Evolutionary conservation across 495 filamentous ascomycete genomes (phyloP), one percentile per base, ranked within the genome.

Genomic region (Aspergillus nanangensis): DNA sequence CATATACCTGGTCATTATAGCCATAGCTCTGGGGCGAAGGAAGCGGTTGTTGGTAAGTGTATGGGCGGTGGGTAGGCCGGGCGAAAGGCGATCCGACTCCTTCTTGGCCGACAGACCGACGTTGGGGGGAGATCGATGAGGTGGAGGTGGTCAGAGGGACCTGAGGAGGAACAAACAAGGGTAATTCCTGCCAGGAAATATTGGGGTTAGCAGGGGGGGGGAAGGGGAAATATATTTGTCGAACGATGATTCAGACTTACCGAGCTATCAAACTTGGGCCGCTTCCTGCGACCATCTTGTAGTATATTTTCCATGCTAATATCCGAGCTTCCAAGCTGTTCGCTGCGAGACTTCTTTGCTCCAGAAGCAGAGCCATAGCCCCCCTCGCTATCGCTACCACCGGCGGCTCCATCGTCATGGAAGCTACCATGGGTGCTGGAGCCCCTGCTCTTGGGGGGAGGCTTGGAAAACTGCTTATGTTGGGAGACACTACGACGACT

Each of bases 271-370:
- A 98, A 98, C 71, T 96, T 96, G 50, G 93, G 87, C 59, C 89
- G 81, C 76, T 98, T 96, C 51, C 93, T 81, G 66, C 93, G 83
- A 52, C 90, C 90, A 56, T 94, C 93, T 67, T 97, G 91, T 44
- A 98, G 86, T 66, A 98, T 97, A 58, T 98, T 98, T 47, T 95
- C 88, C 52, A 96, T 78, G 64, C 91, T 96, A 58, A 98, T 98
- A 46, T 97, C 93, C 3, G 93, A 90, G 60, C 88, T 94, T n/a
- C 84, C 87, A 46, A 94, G 74, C 40, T 86, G 83, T 57, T 96
- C 90, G 50, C 74, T 81, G 58, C 82, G 87, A 51, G 80, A 74
- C 53, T 81, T 85, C 49, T 84, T 83, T 44, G 87, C 86, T 59
- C 79, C 76, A 23, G 76, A 72, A 11, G 82, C 76, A 40, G 87